Base-by-base conservation (phyloP, 2,329 filamentous ascomycete species). In the Cladophialophora immunda region DNA sequence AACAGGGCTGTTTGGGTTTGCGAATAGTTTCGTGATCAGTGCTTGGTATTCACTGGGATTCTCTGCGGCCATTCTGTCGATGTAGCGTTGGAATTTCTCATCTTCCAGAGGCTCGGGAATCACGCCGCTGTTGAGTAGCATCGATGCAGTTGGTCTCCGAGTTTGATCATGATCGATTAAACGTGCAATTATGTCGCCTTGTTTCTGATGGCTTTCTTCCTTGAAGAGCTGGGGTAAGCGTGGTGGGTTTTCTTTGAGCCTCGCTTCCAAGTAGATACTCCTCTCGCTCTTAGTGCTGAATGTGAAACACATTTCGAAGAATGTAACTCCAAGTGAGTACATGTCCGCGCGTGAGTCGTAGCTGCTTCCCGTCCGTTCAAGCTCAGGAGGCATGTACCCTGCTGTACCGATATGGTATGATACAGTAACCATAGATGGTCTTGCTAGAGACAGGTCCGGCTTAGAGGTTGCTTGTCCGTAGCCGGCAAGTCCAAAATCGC, bases 341-440 rank as follows among this genome's bases (percentile, higher is more conserved):
- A 99, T 98, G 81, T 99, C 95, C 0, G 98, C 94, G 78, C 97
- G 98, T 65, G 92, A 90, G 67, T 92, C 96, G 77, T 98, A 98
- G 68, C 89, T 89, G 3, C 90, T 64, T 22, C 66, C 64, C 29
- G 54, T 61, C 29, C 57, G 57, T 67, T 91, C 89, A 64, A 99
- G 87, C 78, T 99, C 95, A 0, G 95, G 95, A 0, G 95, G 95
- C 64, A 97, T 92, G 74, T 99, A 99, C 65, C 95, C 91, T 0
- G 92, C 90, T 15, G 95, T 99, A 3, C 89, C 89, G 55, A 91
- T 81, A 72, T 87, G 88, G 41, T 63, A 68, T 22, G 68, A 68
- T 25, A 63, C 70, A 9, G 62, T 66, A 11, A 50, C 52, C 68
- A 70, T 70, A 13, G 59, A 64, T 22, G 65, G 66, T 30, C 59